Base-by-base conservation (phyloP, 2,329 filamentous ascomycete genomes). In the Zopfia rhizophila region DNA sequence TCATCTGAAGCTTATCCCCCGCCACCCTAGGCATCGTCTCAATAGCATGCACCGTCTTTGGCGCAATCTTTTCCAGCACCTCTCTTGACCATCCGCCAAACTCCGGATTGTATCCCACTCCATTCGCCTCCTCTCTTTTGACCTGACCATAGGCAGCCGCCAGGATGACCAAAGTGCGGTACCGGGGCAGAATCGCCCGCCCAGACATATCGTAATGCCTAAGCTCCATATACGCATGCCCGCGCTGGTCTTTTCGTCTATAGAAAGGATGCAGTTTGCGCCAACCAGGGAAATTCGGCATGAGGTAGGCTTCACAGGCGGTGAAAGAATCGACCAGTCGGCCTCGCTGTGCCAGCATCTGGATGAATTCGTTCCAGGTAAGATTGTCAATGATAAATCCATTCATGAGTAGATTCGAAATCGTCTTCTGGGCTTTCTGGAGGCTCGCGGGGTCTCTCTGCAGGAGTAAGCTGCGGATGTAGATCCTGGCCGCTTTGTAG, bases 301-400 rank as follows among this genome's bases (percentile, higher is more conserved):
- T 95, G 43, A 97, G 85, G 49, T 84, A 83, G 18, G 78, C 73
- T 74, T 97, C 93, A 65, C 89, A 93, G 38, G 86, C 73, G 16
- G 75, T 66, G 72, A 94, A 96, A 25, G 91, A 91, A 14, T 87
- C 78, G 35, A 83, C 72, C 59, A 82, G 80, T 32, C 81, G 78
- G 32, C 81, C 79, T 41, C 84, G 77, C 11, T 78, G 75, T 17
- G 85, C 83, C 19, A 97, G 82, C 38, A 80, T 72, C 59, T 88
- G 83, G 43, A 96, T 80, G 54, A 89, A 86, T 38, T 82, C 78
- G 66, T 96, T 94, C 91, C 91, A 96, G 57, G 90, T 91, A 59
- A 81, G 81, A 65, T 83, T 86, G 62, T 90, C 87, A 45, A 97
- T 72, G 19, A 77, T 75, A 74, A 93, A 97, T 8, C 92, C 93